phyloP scores from a whole-genome alignment of 2,329 filamentous ascomycete genomes.

The Ophiostoma sp. region DNA sequence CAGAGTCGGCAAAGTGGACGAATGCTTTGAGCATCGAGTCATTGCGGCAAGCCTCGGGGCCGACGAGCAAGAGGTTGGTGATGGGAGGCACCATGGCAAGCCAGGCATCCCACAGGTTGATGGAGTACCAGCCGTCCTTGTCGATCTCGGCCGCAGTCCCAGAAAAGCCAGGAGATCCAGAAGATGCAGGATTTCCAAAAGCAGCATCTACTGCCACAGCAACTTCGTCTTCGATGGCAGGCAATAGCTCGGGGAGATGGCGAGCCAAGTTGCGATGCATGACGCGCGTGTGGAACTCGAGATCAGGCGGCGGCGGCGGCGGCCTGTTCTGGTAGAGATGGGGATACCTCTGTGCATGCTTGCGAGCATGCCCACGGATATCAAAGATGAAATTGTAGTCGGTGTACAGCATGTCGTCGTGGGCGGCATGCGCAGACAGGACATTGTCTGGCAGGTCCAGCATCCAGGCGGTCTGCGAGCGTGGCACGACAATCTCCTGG shows the following conservation, averaged over 20 bases:
- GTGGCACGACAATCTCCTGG: slow-evolving; percentile 43
- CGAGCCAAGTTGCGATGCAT: slow-evolving; percentile 43
- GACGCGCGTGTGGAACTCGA: slow-evolving; percentile 39
- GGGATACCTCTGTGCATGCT: background rate
- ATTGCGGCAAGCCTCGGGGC: slow-evolving; percentile 39
- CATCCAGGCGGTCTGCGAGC: slow-evolving; percentile 42
- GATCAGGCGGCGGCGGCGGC: slow-evolving; percentile 25
- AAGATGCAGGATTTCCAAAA: slow-evolving; percentile 28
- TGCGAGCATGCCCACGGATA: slow-evolving; percentile 28
- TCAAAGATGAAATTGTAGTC: slow-evolving; percentile 41
- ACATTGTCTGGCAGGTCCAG: slow-evolving; percentile 44
- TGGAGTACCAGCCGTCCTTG: slow-evolving; percentile 33
- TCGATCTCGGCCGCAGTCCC: background rate
- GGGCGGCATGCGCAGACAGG: slow-evolving; percentile 40
- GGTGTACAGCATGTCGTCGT: slow-evolving; percentile 43
- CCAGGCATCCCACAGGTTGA: slow-evolving; percentile 45
- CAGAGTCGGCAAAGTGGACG: slow-evolving; percentile 46
- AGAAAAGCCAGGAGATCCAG: too few relatives aligned
- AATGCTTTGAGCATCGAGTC: slow-evolving; percentile 44
- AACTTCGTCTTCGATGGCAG: slow-evolving; percentile 41
- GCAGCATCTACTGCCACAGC: slow-evolving; percentile 35
- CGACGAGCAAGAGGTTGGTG: slow-evolving; percentile 43
- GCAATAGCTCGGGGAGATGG: slow-evolving; percentile 38
- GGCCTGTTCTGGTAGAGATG: background rate
- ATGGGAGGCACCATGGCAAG: slow-evolving; percentile 40